Evolutionary conservation across 345 rosid genomes (phyloP), one percentile per base, ranked within the genome.

Genomic region (Bruguiera gymnorhiza): DNA sequence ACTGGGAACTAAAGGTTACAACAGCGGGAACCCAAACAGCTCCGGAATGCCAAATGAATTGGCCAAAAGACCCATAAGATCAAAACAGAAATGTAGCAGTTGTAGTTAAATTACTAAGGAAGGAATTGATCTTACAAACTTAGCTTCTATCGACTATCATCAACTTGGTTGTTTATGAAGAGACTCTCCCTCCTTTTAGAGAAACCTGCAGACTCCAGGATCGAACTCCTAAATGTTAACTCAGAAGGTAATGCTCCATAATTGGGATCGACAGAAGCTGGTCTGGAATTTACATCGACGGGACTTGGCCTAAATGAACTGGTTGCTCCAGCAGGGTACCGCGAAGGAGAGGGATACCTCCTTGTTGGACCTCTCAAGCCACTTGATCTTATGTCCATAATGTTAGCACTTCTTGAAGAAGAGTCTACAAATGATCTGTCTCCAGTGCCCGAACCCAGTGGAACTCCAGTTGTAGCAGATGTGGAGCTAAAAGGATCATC

Each of bases 401-500:
- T 74, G 30, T 88, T 92, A 23, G 80, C 72, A 52, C 68, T 83
- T 81, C 95, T 84, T 6, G 95, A 78, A 32, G 96, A 75, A 36
- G 96, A 79, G 30, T 89, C 97, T 6, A 72, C 69, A 57, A 81
- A 84, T 2, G 90, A 70, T 70, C 90, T 82, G n/a, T 91, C 93
- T 30, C 73, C 86, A 29, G 86, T 48, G 66, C 78, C 73, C 8
- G 86, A 78, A 61, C 75, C 93, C 60, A 83, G 69, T 6, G 85
- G 82, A 0, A 87, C 76, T 8, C 82, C 81, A 8, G 82, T 43
- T 29, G 88, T 29, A 21, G 88, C 83, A 5, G 88, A 59, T 30
- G 85, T 46, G 21, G 96, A 84, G 67, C 71, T 62, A 67, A 94
- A 94, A 39, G 96, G 94, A 66, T 94, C 98, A 32, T 89, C 93